These are phyloP conservation scores for Ceratobasidium sp. DNA, from an alignment of 1,284 basidiomycete species.

Conservation along the genomic window DNA sequence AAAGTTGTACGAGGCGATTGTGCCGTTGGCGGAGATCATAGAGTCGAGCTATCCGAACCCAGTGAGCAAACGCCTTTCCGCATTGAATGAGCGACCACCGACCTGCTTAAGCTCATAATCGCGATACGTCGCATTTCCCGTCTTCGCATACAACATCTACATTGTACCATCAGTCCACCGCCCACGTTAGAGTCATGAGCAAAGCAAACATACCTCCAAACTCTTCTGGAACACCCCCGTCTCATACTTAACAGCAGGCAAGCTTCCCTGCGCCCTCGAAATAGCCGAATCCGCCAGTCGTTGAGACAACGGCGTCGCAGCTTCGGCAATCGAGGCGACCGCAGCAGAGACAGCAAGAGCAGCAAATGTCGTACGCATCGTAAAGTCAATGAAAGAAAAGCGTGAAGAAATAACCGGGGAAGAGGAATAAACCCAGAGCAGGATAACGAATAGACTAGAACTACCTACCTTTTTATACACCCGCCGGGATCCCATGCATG, in stretches of 20 bases:
- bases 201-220: conserved; percentile 30
- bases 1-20: conserved; percentile 25
- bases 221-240: conserved; percentile 39
- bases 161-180: neutral
- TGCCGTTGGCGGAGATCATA: conserved; percentile 37
- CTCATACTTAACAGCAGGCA: conserved; percentile 36
- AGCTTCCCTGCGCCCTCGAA: conserved; percentile 24
- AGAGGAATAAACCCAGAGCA: neutral
- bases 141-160: conserved; percentile 26
- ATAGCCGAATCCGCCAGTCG: conserved; percentile 39
- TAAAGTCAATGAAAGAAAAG: neutral
- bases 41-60: conserved; percentile 6
- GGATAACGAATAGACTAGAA: neutral
- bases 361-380: conserved; percentile 35
- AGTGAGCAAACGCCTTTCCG: too few relatives aligned
- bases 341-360: conserved; percentile 7
- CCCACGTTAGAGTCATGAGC: neutral
- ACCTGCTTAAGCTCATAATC: conserved; percentile 33
- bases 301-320: conserved; percentile 17
- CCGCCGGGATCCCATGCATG: neutral
- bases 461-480: conserved; percentile 8
- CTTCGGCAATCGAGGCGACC: neutral
- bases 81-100: too few relatives aligned
- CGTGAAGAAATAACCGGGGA: neutral
- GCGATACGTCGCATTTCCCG: conserved; percentile 18